Percentiles rank a stretch among this genome's conserved stretches.
Evolutionary conservation across 2,329 filamentous ascomycete species (phyloP).

Genomic region (Trichophyton mentagrophytes): DNA sequence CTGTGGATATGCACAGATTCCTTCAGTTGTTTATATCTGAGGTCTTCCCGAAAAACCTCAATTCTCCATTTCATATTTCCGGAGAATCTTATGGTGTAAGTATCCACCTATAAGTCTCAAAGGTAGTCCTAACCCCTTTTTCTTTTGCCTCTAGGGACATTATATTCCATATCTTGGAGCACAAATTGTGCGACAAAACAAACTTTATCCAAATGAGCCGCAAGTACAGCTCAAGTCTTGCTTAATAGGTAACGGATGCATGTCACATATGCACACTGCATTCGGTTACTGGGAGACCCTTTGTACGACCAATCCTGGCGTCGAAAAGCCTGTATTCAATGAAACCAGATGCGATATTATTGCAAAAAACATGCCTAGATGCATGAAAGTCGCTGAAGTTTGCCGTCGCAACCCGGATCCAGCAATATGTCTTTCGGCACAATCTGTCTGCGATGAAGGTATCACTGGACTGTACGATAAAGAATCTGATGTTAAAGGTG

Average conservation of each 20-base stretch:
- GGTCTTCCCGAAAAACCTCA: slow-evolving; percentile 32
- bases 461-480: slow-evolving; percentile 31
- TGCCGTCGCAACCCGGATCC: slow-evolving; percentile 32
- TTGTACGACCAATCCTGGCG: slow-evolving; percentile 33
- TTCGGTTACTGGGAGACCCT: slow-evolving; percentile 36
- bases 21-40: slow-evolving; percentile 35
- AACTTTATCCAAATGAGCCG: background rate
- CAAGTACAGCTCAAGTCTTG: slow-evolving; percentile 26
- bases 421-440: slow-evolving; percentile 30
- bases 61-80: slow-evolving; percentile 34
- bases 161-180: background rate
- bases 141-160: background rate
- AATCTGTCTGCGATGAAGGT: slow-evolving; percentile 26
- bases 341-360: slow-evolving; percentile 21
- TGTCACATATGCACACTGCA: slow-evolving; percentile 28
- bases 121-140: background rate
- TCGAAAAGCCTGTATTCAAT: slow-evolving; percentile 11
- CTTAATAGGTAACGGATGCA: slow-evolving; percentile 34
- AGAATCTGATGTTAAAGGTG: slow-evolving; percentile 26
- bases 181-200: background rate
- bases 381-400: slow-evolving; percentile 27
- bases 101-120: slow-evolving; percentile 13
- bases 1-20: slow-evolving; percentile 37
- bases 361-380: slow-evolving; percentile 33
- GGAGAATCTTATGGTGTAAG: slow-evolving; percentile 36